phyloP scores from a whole-genome alignment of 2,329 filamentous ascomycete genomes.

The Neofusicoccum sp. region DNA sequence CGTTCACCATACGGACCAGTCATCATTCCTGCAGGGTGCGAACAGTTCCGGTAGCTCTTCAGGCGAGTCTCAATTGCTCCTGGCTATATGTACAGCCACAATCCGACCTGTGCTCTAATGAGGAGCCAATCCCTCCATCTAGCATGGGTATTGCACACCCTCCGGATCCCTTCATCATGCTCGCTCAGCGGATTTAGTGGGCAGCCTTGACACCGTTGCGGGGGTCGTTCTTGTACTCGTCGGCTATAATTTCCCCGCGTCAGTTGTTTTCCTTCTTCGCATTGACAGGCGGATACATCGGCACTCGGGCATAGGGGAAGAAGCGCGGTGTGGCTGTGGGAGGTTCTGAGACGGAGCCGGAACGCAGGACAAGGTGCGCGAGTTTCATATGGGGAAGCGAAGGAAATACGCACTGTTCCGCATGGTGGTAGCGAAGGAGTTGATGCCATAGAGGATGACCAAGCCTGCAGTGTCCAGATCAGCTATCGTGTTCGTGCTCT shows the following conservation, averaged over 20 bases:
- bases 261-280: not conserved
- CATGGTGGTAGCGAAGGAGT: conserved; percentile 76
- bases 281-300: not conserved
- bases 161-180: not conserved
- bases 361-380: not conserved
- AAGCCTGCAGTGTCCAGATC: conserved; percentile 59
- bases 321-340: not conserved
- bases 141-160: conserved; percentile 11
- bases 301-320: not conserved
- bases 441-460: conserved; percentile 89
- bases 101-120: not conserved
- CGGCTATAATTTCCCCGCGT: conserved; percentile 59
- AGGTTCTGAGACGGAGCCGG: not conserved
- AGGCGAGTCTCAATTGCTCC: conserved; percentile 13
- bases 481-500: conserved; percentile 2
- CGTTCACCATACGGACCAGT: not conserved
- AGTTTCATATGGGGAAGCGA: conserved; percentile 3
- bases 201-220: conserved; percentile 66
- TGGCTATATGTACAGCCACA: conserved; percentile 14
- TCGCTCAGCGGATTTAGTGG: conserved; percentile 14
- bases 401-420: conserved; percentile 69
- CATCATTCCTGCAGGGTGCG: not conserved
- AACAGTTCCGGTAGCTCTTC: not conserved
- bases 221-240: conserved; percentile 96
- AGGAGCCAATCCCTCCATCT: conserved; percentile 3